A percentile compares a stretch with the other conserved stretches of the same genome.
These are phyloP conservation scores for Erysiphe pisi DNA, from an alignment of 2,329 filamentous ascomycete genomes.

Conservation along the genomic window DNA sequence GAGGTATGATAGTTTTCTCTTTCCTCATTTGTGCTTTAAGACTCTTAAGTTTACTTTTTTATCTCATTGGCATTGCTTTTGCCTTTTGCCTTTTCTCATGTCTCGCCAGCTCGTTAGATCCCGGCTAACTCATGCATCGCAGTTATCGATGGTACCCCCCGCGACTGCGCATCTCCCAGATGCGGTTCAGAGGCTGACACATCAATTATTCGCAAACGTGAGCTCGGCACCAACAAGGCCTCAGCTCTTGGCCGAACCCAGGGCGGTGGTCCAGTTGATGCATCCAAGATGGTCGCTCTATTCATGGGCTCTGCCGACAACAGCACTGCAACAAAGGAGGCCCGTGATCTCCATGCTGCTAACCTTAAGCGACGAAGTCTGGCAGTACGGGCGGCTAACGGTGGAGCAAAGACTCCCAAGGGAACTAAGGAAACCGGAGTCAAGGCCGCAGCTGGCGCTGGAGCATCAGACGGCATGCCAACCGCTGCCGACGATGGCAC, in stretches of 20 bases:
- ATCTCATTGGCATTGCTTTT: too few relatives aligned
- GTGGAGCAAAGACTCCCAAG: neutral
- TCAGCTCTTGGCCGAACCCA: conserved; percentile 38
- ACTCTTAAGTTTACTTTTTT: too few relatives aligned
- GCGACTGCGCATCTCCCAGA: too few relatives aligned
- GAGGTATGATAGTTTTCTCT: too few relatives aligned
- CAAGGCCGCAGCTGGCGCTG: conserved; percentile 43
- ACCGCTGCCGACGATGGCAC: conserved; percentile 42
- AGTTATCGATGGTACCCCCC: too few relatives aligned
- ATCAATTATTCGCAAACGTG: conserved; percentile 33
- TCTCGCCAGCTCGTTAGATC: too few relatives aligned
- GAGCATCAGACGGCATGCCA: conserved; percentile 35
- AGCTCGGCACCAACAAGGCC: conserved; percentile 37
- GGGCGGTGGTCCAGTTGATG: conserved; percentile 46
- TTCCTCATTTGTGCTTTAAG: too few relatives aligned
- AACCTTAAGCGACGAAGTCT: conserved; percentile 43
- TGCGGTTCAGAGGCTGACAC: neutral
- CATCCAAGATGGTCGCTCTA: conserved; percentile 46
- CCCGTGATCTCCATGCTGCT: conserved; percentile 64
- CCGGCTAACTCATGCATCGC: too few relatives aligned
- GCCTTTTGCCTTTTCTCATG: too few relatives aligned
- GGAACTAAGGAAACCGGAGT: conserved; percentile 39
- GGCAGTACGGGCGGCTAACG: neutral
- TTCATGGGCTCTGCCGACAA: conserved; percentile 47
- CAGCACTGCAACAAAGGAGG: conserved; percentile 41